Conservation (phyloP, 805 yeast genomes). For the Saturnispora sanitii region DNA sequence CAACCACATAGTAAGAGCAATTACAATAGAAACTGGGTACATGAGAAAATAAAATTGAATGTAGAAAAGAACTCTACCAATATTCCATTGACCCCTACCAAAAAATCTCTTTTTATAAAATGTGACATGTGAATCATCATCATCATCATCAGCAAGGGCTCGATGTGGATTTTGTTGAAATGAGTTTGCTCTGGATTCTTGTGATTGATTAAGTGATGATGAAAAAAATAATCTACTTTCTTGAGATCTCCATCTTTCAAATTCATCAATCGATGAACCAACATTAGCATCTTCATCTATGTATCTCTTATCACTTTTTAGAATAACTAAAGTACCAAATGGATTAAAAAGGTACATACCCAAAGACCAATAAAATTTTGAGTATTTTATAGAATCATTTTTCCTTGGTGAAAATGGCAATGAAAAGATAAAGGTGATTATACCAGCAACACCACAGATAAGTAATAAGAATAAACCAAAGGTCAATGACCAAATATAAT, state of each 20-base stretch:
- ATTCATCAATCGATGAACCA: slow-evolving; percentile 78
- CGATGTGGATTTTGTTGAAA: neutral
- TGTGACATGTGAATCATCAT: slow-evolving; percentile 22
- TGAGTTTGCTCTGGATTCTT: slow-evolving; percentile 7
- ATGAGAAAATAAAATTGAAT: slow-evolving; percentile 56
- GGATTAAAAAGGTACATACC: slow-evolving; percentile 74
- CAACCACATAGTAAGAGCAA: slow-evolving; percentile 66
- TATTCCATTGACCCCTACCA: slow-evolving; percentile 88
- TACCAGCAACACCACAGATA: slow-evolving; percentile 42
- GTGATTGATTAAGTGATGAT: slow-evolving; percentile 32
- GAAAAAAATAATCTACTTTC: slow-evolving; percentile 76
- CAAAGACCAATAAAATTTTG: slow-evolving; percentile 46
- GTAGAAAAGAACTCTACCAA: slow-evolving; percentile 73
- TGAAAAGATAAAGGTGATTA: slow-evolving; percentile 35
- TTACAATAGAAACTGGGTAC: slow-evolving; percentile 52
- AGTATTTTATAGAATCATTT: slow-evolving; percentile 49
- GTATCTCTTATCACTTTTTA: slow-evolving; percentile 71
- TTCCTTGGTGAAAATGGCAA: slow-evolving; percentile 35
- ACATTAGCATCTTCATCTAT: slow-evolving; percentile 79
- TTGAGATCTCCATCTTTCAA: slow-evolving; percentile 78
- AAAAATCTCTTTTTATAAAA: slow-evolving; percentile 44
- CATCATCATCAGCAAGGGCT: slow-evolving; percentile 14
- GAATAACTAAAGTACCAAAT: slow-evolving; percentile 80
- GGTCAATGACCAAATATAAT: slow-evolving; percentile 62
- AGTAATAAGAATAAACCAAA: slow-evolving; percentile 56